Evolutionary conservation across 306 rosid genomes (phyloP), one percentile per base, ranked within the genome.

Genomic region (Vachellia collinsii): DNA sequence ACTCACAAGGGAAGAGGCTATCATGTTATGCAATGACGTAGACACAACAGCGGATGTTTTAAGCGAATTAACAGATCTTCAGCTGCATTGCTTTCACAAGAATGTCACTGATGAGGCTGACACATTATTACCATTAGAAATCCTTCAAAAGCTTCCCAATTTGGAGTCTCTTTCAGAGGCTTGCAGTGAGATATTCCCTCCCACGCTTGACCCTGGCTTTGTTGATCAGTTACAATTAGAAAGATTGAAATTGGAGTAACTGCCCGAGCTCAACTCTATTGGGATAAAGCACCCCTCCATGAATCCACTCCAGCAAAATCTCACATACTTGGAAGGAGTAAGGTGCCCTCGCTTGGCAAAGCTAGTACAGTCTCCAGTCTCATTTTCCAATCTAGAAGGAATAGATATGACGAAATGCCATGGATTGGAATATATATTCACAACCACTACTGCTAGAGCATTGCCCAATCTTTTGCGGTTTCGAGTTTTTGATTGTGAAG

Each of bases 231-330:
- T 82, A 22, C 66, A 14, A 3, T 3, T n/a, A n/a, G n/a, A n/a
- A n/a, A n/a, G 0, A 1, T 69, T 76, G 36, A 0, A 0, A 0
- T 20, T 80, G 3, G 0, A 0, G 0, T 0, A 0, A 5, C 25
- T 67, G 34, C 23, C 29, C 6, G 20, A 39, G 4, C 79, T 80
- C 74, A 25, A 37, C 11, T 59, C 20, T 48, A 71, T 66, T 8
- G 80, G 68, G 22, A 17, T 58, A 72, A 47, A 70, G 65, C 29
- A 77, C 25, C 1, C 51, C 0, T 74, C 62, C 53, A 1, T 70
- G 16, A 22, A 37, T 13, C 6, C 5, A 8, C 19, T 34, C 23
- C 48, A 8, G n/a, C 3, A 53, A 14, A 43, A 22, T 11, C 73
- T 86, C 9, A 0, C 20, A 0, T 3, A 1, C 23, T 19, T 70